Evolutionary conservation across 805 yeast species (phyloP).

Genomic region (Nakazawaea pomicola): DNA sequence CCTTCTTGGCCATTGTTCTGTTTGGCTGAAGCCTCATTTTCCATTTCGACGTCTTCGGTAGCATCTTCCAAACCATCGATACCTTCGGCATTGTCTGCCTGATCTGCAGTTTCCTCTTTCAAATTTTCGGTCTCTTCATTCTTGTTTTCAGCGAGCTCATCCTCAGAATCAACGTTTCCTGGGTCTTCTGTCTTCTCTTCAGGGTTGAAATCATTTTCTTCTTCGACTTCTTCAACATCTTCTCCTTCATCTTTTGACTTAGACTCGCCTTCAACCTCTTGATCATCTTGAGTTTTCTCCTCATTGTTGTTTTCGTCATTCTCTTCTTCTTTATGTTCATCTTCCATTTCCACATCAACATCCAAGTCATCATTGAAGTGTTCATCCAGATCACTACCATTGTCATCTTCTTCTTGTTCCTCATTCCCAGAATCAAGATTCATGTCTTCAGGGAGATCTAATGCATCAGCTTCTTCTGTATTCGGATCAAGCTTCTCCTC

Average conservation of each 20-base stretch:
- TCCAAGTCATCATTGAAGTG: conserved; percentile 27
- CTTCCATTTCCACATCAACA: conserved; percentile 23
- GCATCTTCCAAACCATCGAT: conserved; percentile 27
- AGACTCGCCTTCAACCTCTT: conserved; percentile 21
- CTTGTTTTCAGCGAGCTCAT: conserved; percentile 14
- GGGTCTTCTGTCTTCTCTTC: conserved; percentile 24
- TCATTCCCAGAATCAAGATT: conserved; percentile 80
- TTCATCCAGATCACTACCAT: conserved; percentile 26
- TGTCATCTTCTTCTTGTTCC: conserved; percentile 40
- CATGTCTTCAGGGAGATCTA: conserved; percentile 91
- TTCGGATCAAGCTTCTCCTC: conserved; percentile 64
- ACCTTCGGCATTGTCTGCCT: conserved; percentile 22
- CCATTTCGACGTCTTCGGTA: conserved; percentile 26
- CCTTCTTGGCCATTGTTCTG: conserved; percentile 28
- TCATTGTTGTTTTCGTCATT: conserved; percentile 17
- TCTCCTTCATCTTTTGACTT: conserved; percentile 15
- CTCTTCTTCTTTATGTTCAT: conserved; percentile 15
- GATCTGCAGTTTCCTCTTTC: conserved; percentile 22
- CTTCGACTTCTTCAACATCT: conserved; percentile 20
- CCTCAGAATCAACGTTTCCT: conserved; percentile 16
- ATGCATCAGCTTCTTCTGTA: conserved; percentile 79
- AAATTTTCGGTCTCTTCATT: conserved; percentile 25
- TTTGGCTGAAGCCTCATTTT: conserved; percentile 29
- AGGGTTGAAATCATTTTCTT: conserved; percentile 22
- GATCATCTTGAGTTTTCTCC: conserved; percentile 19